Evolutionary conservation across 495 filamentous ascomycete genomes (phyloP).

Genomic region (Penicillium paradoxum): DNA sequence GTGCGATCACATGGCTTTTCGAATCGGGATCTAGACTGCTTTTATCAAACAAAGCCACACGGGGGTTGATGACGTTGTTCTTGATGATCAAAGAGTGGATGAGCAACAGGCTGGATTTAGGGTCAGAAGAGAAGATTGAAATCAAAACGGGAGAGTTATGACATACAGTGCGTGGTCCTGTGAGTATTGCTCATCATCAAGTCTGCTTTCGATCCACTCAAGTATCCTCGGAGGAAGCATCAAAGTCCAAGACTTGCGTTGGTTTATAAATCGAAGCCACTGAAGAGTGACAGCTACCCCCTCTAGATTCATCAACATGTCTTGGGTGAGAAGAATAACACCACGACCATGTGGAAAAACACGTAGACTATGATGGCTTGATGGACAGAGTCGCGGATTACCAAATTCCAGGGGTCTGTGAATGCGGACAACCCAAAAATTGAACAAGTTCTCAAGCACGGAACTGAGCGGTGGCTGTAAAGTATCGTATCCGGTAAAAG

Average conservation of each 20-base stretch:
- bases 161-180: slow-evolving; percentile 4
- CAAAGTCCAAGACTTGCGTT: slow-evolving; percentile 34
- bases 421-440: slow-evolving; percentile 38
- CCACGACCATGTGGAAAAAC: slow-evolving; percentile 52
- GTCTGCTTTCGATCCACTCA: slow-evolving; percentile 29
- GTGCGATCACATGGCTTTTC: slow-evolving; percentile 18
- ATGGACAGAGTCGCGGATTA: slow-evolving; percentile 7
- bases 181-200: slow-evolving; percentile 4
- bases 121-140: background rate
- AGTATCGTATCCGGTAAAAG: slow-evolving; percentile 24
- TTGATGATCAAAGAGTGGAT: slow-evolving; percentile 19
- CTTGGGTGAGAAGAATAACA: slow-evolving; percentile 59
- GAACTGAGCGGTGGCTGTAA: slow-evolving; percentile 25
- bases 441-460: slow-evolving; percentile 17
- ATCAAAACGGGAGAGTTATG: background rate
- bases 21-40: slow-evolving; percentile 18
- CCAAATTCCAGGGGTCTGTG: slow-evolving; percentile 17
- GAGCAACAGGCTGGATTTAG: background rate
- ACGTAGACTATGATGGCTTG: slow-evolving; percentile 31
- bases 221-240: slow-evolving; percentile 39
- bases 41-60: background rate
- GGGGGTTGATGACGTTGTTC: slow-evolving; percentile 12
- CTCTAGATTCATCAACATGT: slow-evolving; percentile 50
- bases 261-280: slow-evolving; percentile 46
- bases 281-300: slow-evolving; percentile 48